Percentiles rank a stretch among this genome's conserved stretches.
Conservation (phyloP, 2,329 filamentous ascomycete genomes). For the Hyphodiscus sp. region DNA sequence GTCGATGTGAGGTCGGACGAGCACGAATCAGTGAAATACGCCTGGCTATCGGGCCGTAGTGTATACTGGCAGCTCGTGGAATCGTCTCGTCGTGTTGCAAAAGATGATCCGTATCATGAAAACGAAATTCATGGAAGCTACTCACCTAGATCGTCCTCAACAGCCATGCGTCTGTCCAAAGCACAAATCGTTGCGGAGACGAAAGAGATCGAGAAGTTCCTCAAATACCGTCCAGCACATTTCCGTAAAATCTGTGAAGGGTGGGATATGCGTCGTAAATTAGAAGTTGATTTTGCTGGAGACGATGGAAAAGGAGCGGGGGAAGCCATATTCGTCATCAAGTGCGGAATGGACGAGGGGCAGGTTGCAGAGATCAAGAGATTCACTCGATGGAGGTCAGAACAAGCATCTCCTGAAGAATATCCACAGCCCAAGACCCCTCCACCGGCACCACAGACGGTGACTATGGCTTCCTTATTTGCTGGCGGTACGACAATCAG, state of each 20-base stretch:
- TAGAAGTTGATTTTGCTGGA: slow-evolving; percentile 84
- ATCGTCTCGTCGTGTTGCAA: slow-evolving; percentile 63
- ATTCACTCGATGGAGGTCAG: slow-evolving; percentile 45
- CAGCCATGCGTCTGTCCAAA: slow-evolving; percentile 62
- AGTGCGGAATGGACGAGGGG: slow-evolving; percentile 47
- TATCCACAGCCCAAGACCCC: slow-evolving; percentile 28
- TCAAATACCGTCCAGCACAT: slow-evolving; percentile 66
- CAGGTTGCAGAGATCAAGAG: slow-evolving; percentile 44
- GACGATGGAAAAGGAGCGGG: slow-evolving; percentile 72
- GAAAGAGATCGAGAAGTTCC: slow-evolving; percentile 70
- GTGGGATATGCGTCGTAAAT: slow-evolving; percentile 84
- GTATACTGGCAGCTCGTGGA: slow-evolving; percentile 79
- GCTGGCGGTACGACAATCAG: slow-evolving; percentile 23
- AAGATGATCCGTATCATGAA: slow-evolving; percentile 66
- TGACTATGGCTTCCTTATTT: slow-evolving; percentile 28
- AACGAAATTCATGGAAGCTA: slow-evolving; percentile 66
- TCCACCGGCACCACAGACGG: slow-evolving; percentile 16
- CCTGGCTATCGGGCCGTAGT: slow-evolving; percentile 75
- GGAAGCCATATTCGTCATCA: slow-evolving; percentile 69
- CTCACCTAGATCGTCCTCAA: slow-evolving; percentile 71
- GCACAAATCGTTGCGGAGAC: slow-evolving; percentile 72
- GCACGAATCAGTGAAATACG: slow-evolving; percentile 55
- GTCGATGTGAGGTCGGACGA: slow-evolving; percentile 36
- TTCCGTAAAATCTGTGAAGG: slow-evolving; percentile 73
- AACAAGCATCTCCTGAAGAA: slow-evolving; percentile 26